phyloP scores from a whole-genome alignment of 106 monocot genomes.

The Dendrobium nobile region DNA sequence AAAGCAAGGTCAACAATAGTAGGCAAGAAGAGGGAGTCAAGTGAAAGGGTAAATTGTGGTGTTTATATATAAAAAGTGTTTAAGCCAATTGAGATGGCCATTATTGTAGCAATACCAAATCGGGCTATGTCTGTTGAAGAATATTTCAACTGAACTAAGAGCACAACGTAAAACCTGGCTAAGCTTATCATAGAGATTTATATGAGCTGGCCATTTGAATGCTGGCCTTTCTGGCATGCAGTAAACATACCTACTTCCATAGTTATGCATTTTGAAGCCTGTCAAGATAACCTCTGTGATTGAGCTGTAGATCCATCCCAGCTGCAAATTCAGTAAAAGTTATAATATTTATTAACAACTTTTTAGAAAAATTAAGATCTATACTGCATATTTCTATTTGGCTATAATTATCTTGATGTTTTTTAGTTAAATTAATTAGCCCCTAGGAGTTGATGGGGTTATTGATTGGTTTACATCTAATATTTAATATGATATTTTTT shows the following conservation, averaged over 20 bases:
- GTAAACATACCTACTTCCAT: constrained; percentile 85
- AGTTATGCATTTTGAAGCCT: constrained; percentile 97
- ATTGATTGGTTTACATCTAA: no score
- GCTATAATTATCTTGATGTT: no score
- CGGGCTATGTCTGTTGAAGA: constrained; percentile 92
- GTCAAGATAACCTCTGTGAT: constrained; percentile 96
- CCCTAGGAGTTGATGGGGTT: no score
- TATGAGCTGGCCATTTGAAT: constrained; percentile 89
- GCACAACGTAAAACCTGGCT: constrained; percentile 97
- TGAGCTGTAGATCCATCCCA: constrained; percentile 98
- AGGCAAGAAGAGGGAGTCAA: constrained; percentile 70
- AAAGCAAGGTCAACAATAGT: constrained; percentile 51
- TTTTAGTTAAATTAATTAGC: no score
- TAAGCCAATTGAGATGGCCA: constrained; percentile 89
- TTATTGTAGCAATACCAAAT: constrained; percentile 77
- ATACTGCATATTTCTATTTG: no score
- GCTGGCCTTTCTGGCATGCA: constrained; percentile 93
- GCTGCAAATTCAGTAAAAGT: constrained; percentile 25
- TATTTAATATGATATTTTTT: not conserved
- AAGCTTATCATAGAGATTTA: constrained; percentile 86
- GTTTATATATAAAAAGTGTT: constrained; percentile 86
- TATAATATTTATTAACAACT: no score
- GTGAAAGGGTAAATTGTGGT: constrained; percentile 98
- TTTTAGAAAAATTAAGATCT: no score
- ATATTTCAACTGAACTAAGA: constrained; percentile 93